Percentiles rank a stretch among this genome's conserved stretches.
These are phyloP conservation scores for Alnus glutinosa DNA, from an alignment of 306 rosid genomes.

Conservation along the genomic window DNA sequence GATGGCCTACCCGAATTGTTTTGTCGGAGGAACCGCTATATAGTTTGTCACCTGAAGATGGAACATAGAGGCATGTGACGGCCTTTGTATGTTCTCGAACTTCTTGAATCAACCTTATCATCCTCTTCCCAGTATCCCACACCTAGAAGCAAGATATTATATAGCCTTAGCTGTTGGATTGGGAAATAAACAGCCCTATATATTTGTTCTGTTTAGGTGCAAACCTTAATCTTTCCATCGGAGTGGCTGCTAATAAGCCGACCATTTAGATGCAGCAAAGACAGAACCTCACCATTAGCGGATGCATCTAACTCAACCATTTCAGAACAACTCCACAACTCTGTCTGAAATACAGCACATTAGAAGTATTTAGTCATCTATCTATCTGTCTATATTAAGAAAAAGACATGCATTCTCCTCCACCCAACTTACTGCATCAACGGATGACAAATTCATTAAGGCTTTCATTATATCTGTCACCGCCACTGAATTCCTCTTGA, in stretches of 20 bases:
- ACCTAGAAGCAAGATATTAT: conserved; percentile 49
- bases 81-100: conserved; percentile 79
- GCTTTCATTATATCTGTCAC: conserved; percentile 65
- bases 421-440: conserved; percentile 65
- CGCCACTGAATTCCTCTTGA: conserved; percentile 59
- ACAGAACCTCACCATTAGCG: conserved; percentile 74
- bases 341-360: conserved; percentile 48
- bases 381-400: not conserved
- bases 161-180: conserved; percentile 15
- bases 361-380: conserved; percentile 23
- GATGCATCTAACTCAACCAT: conserved; percentile 64
- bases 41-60: conserved; percentile 56
- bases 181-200: conserved; percentile 1
- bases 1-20: conserved; percentile 73
- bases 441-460: conserved; percentile 73
- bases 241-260: conserved; percentile 82
- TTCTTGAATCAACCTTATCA: conserved; percentile 72
- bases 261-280: conserved; percentile 68
- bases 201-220: conserved; percentile 9
- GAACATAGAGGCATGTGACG: conserved; percentile 62
- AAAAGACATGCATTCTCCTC: conserved; percentile 12
- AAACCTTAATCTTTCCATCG: conserved; percentile 93
- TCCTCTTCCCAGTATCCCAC: conserved; percentile 79
- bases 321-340: conserved; percentile 83
- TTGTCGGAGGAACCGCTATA: conserved; percentile 90